phyloP scores from a whole-genome alignment of 371 early-diverging fungal genomes.

The Mortierella sp. region DNA sequence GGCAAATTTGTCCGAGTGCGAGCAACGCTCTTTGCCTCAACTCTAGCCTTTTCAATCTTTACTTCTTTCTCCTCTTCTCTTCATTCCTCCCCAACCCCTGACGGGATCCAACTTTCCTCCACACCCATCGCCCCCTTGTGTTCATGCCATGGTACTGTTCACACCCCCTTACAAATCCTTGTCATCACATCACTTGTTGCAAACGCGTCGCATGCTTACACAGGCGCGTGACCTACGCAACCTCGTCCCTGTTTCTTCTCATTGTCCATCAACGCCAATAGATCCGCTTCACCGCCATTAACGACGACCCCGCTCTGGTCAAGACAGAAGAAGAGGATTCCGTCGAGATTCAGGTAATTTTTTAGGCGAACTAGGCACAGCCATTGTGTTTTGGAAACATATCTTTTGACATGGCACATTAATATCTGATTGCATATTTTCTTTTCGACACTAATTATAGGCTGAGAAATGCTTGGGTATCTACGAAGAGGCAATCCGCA shows the following conservation, averaged over 20 bases:
- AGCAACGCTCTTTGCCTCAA: neutral
- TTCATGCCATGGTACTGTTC: neutral
- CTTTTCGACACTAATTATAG: constrained; percentile 37
- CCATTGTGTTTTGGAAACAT: neutral
- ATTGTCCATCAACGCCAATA: constrained; percentile 12
- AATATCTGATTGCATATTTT: neutral
- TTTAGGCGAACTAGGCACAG: neutral
- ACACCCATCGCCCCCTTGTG: neutral
- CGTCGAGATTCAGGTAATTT: constrained; percentile 48
- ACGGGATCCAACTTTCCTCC: neutral
- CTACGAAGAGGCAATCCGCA: constrained; percentile 64
- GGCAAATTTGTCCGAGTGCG: neutral
- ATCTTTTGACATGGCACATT: neutral
- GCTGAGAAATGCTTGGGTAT: constrained; percentile 63
- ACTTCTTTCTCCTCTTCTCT: neutral
- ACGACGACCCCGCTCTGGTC: constrained; percentile 44
- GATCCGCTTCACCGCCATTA: constrained; percentile 58
- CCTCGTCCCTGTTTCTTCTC: neutral
- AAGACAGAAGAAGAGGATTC: constrained; percentile 56
- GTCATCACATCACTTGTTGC: neutral
- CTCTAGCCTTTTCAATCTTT: neutral
- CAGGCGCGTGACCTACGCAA: constrained; percentile 10
- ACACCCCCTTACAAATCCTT: neutral
- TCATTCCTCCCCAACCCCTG: neutral
- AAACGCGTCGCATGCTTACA: constrained; percentile 5